These are phyloP conservation scores for Bombardia bombarda DNA, from an alignment of 495 filamentous ascomycete species.

Conservation along the genomic window DNA sequence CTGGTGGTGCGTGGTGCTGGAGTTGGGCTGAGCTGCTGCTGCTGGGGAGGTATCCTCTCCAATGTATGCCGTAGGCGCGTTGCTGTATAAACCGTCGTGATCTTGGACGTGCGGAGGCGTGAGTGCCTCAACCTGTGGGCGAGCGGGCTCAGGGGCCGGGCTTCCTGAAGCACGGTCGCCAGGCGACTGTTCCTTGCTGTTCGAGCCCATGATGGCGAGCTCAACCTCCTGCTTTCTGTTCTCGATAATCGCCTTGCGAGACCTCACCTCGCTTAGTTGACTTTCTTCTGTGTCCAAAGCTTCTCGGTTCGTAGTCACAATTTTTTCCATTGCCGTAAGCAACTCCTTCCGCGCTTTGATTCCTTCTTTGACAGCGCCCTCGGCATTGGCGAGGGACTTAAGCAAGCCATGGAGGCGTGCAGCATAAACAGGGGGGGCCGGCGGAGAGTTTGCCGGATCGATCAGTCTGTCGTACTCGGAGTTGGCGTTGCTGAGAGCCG, in stretches of 20 bases:
- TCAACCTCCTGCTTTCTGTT: conserved; percentile 78
- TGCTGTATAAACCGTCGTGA: conserved; percentile 14
- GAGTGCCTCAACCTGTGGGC: conserved; percentile 74
- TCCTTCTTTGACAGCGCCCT: conserved; percentile 80
- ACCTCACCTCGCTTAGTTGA: conserved; percentile 48
- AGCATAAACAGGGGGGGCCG: conserved; percentile 81
- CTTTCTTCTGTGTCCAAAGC: conserved; percentile 61
- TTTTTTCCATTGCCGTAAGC: conserved; percentile 71
- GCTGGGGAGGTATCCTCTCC: conserved; percentile 4
- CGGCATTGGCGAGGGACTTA: conserved; percentile 82
- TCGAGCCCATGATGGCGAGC: conserved; percentile 67
- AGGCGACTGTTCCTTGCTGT: conserved; percentile 32
- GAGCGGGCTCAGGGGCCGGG: conserved; percentile 41
- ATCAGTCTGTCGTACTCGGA: conserved; percentile 75
- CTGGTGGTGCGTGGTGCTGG: background rate
- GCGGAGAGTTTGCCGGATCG: conserved; percentile 54
- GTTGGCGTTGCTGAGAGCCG: conserved; percentile 57
- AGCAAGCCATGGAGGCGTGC: conserved; percentile 81
- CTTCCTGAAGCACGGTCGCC: conserved; percentile 28
- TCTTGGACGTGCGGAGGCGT: conserved; percentile 56
- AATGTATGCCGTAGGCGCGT: conserved; percentile 20
- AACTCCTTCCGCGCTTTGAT: conserved; percentile 78
- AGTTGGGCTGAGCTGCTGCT: background rate
- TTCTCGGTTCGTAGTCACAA: conserved; percentile 66
- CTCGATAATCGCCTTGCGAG: conserved; percentile 60